These are phyloP conservation scores for Rhamnella rubrinervis DNA, from an alignment of 331 rosid species.

Conservation along the genomic window DNA sequence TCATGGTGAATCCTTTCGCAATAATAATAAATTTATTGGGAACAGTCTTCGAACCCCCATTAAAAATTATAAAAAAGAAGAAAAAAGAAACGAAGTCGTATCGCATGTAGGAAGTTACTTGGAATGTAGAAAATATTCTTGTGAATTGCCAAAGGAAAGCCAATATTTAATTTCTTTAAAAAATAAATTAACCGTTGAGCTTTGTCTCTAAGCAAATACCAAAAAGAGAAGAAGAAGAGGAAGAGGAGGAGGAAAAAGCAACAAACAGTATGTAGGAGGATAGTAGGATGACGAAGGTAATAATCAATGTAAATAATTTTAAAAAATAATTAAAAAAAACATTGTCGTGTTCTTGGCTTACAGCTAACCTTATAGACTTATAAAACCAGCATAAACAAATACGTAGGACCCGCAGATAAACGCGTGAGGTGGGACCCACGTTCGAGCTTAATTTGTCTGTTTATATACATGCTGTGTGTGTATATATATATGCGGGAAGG, in stretches of 20 bases:
- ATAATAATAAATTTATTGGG: neutral
- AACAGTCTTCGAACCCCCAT: neutral
- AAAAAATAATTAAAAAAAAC: neutral
- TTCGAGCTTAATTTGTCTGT: too few species aligned
- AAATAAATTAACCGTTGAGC: neutral
- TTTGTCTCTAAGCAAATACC: neutral
- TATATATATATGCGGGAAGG: too few species aligned
- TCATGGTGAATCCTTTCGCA: neutral
- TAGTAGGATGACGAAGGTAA: neutral
- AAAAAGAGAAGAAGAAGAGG: neutral
- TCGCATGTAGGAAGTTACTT: neutral
- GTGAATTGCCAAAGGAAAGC: conserved; percentile 9
- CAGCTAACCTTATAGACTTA: conserved; percentile 31
- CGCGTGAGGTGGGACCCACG: conserved; percentile 41
- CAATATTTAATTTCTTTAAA: neutral
- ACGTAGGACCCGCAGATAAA: conserved; percentile 19
- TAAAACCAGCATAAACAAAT: neutral
- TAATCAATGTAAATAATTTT: neutral
- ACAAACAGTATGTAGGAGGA: conserved; percentile 13
- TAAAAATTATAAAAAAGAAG: neutral
- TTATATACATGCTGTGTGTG: too few species aligned
- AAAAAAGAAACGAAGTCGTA: neutral
- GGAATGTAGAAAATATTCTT: neutral
- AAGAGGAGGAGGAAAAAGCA: neutral
- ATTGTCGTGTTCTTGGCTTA: conserved; percentile 25